Conservation (phyloP, 306 rosid genomes). For the Begonia fuchsioides region DNA sequence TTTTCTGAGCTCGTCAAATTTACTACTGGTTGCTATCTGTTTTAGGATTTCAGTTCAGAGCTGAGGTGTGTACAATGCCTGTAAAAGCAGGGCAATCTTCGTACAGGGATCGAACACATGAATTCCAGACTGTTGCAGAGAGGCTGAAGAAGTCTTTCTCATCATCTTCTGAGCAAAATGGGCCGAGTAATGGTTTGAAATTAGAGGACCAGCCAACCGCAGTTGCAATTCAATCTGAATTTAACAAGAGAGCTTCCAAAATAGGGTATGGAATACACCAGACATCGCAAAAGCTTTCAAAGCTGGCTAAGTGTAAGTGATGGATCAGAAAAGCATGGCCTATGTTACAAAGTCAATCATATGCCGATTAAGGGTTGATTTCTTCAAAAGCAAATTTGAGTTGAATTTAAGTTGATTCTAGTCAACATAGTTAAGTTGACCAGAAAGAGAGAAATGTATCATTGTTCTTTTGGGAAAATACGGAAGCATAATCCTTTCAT, state of each 20-base stretch:
- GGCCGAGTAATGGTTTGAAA: slow-evolving; percentile 40
- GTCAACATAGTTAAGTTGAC: too few relatives aligned
- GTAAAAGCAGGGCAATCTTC: slow-evolving; percentile 54
- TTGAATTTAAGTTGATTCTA: too few relatives aligned
- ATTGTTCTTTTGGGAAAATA: too few relatives aligned
- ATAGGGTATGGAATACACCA: slow-evolving; percentile 84
- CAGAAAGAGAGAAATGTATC: too few relatives aligned
- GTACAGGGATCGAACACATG: slow-evolving; percentile 71
- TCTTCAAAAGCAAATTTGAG: too few relatives aligned
- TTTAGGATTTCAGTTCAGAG: slow-evolving; percentile 18
- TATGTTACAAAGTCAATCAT: too few relatives aligned
- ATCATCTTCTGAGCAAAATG: slow-evolving; percentile 35
- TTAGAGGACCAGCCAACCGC: slow-evolving; percentile 64
- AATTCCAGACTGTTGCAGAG: slow-evolving; percentile 58
- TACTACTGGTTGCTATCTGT: slow-evolving; percentile 19
- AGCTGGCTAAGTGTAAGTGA: slow-evolving; percentile 71
- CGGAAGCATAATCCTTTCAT: too few relatives aligned
- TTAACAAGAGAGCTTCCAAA: slow-evolving; percentile 75
- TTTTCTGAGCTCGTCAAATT: too few relatives aligned
- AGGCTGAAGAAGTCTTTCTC: slow-evolving; percentile 56
- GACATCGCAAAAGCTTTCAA: slow-evolving; percentile 85
- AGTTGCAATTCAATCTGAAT: slow-evolving; percentile 63
- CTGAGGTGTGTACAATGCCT: slow-evolving; percentile 32
- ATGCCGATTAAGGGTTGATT: too few relatives aligned
- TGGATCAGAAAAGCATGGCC: too few relatives aligned